Percentiles rank a stretch among this genome's conserved stretches.
phyloP scores from a whole-genome alignment of 306 rosid genomes.

The Astragalus membranaceus region DNA sequence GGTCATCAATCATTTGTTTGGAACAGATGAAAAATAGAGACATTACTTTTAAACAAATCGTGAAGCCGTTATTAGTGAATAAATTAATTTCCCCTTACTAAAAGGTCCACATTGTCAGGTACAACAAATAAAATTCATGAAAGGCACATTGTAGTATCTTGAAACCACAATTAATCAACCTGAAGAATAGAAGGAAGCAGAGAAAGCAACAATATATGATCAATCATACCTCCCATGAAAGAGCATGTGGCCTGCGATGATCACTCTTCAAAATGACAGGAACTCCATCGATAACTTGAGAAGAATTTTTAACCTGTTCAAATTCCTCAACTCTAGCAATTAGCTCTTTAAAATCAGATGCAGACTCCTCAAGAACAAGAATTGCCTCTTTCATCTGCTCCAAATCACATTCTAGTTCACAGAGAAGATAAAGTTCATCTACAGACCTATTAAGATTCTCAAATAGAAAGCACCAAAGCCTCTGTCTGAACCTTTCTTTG shows the following conservation, averaged over 20 bases:
- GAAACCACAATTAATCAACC: constrained; percentile 22
- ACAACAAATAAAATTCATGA: constrained; percentile 9
- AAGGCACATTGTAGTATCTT: constrained; percentile 18
- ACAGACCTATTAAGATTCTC: constrained; percentile 98
- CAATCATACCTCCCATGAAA: constrained; percentile 93
- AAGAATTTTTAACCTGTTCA: constrained; percentile 73
- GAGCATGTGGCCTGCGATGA: constrained; percentile 97
- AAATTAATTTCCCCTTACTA: not conserved
- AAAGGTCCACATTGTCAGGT: not conserved
- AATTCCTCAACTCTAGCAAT: constrained; percentile 84
- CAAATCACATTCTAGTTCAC: constrained; percentile 91
- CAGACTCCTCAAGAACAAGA: constrained; percentile 97
- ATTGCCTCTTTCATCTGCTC: constrained; percentile 98
- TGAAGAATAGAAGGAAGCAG: constrained; percentile 14
- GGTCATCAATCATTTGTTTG: not conserved
- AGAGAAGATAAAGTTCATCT: constrained; percentile 98
- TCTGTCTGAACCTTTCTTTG: constrained; percentile 94
- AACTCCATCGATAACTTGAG: constrained; percentile 63
- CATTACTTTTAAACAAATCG: not conserved
- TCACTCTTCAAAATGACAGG: constrained; percentile 80
- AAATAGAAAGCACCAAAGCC: constrained; percentile 98
- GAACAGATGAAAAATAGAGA: constrained; percentile 7
- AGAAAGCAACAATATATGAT: constrained; percentile 5
- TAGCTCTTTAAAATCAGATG: constrained; percentile 87
- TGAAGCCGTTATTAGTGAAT: not conserved